Base-by-base conservation (phyloP, 2,329 filamentous ascomycete species). In the Verticillium klebahnii region DNA sequence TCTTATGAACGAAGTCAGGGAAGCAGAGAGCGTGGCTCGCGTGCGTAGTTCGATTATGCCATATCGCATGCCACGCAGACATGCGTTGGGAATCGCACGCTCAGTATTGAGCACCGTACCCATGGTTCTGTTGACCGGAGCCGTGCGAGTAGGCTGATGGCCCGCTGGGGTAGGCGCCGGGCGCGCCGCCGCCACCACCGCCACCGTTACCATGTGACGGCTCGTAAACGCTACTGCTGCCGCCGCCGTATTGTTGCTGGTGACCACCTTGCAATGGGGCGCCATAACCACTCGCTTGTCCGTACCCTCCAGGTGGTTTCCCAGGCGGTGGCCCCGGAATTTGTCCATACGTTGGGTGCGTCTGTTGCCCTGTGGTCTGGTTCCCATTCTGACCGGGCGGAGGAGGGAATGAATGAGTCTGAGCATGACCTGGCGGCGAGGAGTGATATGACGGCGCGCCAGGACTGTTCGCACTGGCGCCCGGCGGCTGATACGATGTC, bases 401-500 rank as follows among this genome's bases (percentile, higher is more conserved):
- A 19, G 66, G 65, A 34, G 66, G 64, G 52, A 58, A 62, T 56
- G 67, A 64, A 62, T 61, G 50, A 59, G 67, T 67, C 8, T 64
- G 64, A 5, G 37, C n/a, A 3, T 52, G 45, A 65, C 61, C 65
- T 17, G 67, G 64, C 61, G 73, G 64, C 60, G 71, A 63, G 8
- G 68, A 62, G 29, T 71, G 67, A 65, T 72, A 74, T 12, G 72
- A 67, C 37, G 71, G 68, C 59, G 60, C 66, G 67, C 64, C 71
- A 68, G 74, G 61, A 60, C 66, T 58, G 54, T 63, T 50, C 8
- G 67, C 61, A 45, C 63, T 55, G 23, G 61, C 54, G 52, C 67
- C 61, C 29, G 72, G 70, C 32, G 71, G 75, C 67, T 87, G 83
- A 71, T 89, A 89, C 7, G 84, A 82, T 15, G 81, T 73, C n/a